Evolutionary conservation across 2,329 filamentous ascomycete species (phyloP).

Genomic region (Sclerotinia trifoliorum): DNA sequence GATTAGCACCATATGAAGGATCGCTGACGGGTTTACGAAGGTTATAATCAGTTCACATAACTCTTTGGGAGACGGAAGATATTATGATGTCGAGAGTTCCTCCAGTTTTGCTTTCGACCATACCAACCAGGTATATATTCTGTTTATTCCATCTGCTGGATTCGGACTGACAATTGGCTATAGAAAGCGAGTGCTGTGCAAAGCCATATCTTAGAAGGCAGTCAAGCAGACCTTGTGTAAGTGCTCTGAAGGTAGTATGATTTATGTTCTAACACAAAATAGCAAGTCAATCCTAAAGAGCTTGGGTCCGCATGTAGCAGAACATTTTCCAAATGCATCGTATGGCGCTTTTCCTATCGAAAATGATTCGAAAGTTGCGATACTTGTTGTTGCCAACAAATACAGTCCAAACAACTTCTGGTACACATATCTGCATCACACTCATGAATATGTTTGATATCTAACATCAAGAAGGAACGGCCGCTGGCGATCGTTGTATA

Average conservation of each 20-base stretch:
- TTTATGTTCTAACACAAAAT: constrained; percentile 23
- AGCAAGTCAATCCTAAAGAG: constrained; percentile 83
- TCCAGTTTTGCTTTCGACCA: constrained; percentile 91
- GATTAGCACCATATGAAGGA: neutral
- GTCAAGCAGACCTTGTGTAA: constrained; percentile 77
- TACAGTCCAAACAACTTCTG: constrained; percentile 99
- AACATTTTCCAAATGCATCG: constrained; percentile 83
- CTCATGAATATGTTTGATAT: neutral
- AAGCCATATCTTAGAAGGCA: constrained; percentile 73
- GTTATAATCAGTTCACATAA: constrained; percentile 85
- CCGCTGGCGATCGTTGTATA: constrained; percentile 88
- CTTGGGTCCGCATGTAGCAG: constrained; percentile 71
- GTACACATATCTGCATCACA: constrained; percentile 46
- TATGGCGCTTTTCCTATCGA: constrained; percentile 81
- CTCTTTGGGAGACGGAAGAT: constrained; percentile 73
- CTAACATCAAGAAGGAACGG: constrained; percentile 67
- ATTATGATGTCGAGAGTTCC: constrained; percentile 86
- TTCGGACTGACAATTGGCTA: neutral
- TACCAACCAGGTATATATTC: constrained; percentile 60
- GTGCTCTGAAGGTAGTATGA: constrained; percentile 36
- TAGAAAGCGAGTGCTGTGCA: constrained; percentile 81
- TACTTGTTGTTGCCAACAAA: constrained; percentile 90
- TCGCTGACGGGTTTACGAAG: constrained; percentile 43
- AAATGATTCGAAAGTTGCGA: constrained; percentile 71
- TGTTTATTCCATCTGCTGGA: neutral